Evolutionary conservation across 495 filamentous ascomycete species (phyloP).

Genomic region (Trichoderma parareesei): DNA sequence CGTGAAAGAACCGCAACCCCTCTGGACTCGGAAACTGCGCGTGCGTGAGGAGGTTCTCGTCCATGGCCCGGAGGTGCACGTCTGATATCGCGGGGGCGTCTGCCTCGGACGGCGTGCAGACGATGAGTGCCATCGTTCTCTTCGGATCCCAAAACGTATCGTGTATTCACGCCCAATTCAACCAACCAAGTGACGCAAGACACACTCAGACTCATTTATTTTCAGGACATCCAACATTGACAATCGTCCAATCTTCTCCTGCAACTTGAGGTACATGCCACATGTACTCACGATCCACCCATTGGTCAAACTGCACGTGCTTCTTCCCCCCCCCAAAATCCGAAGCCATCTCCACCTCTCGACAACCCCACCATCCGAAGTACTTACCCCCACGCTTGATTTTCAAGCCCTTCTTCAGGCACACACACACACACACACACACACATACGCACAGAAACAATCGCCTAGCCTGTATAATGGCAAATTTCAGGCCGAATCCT

Average conservation of each 20-base stretch:
- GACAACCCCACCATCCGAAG: background rate
- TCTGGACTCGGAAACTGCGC: constrained; percentile 34
- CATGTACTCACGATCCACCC: background rate
- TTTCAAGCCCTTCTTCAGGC: too few species aligned
- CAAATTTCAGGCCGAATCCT: background rate
- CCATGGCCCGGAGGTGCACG: constrained; percentile 37
- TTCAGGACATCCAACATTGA: too few species aligned
- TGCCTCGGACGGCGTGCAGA: constrained; percentile 2
- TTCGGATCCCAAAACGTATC: background rate
- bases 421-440: background rate
- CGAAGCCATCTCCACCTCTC: background rate
- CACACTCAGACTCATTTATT: too few species aligned
- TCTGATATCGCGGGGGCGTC: constrained; percentile 35
- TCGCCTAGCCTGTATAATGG: background rate
- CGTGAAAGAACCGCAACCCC: constrained; percentile 19
- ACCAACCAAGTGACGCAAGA: too few species aligned
- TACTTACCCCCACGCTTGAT: too few species aligned
- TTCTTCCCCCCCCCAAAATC: background rate
- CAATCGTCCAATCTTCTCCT: too few species aligned
- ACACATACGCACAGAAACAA: background rate
- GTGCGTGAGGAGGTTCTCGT: constrained; percentile 31
- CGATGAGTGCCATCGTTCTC: background rate
- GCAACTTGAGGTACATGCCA: too few species aligned
- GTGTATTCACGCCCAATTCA: too few species aligned
- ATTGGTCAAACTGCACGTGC: background rate